Evolutionary conservation across 352 stramenopile genomes (phyloP).

Genomic region (Phytophthora quininea): DNA sequence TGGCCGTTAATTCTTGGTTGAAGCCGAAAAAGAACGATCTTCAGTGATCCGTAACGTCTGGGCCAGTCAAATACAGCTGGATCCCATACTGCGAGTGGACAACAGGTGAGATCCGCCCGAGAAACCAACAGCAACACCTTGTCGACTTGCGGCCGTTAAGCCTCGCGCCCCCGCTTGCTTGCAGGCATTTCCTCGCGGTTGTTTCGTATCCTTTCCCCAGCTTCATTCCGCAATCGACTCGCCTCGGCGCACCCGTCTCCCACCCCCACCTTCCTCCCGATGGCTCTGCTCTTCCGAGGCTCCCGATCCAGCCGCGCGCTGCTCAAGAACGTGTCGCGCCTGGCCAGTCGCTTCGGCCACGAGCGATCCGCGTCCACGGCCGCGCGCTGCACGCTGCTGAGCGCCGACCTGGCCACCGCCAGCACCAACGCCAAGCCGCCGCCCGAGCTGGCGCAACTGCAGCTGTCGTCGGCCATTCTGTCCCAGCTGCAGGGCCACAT

Average conservation of each 20-base stretch:
- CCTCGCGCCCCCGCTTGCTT: background rate
- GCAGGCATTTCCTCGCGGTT: too few species aligned
- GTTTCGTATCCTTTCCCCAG: conserved; percentile 9
- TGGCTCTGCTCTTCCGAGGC: conserved; percentile 41
- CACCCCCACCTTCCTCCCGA: conserved; percentile 5
- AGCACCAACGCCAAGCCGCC: conserved; percentile 43
- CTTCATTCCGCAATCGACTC: conserved; percentile 38
- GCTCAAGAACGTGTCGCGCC: conserved; percentile 28
- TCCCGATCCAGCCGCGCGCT: conserved; percentile 20
- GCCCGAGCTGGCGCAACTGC: conserved; percentile 50
- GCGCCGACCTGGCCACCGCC: conserved; percentile 34
- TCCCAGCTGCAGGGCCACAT: conserved; percentile 49
- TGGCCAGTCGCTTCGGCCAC: conserved; percentile 68
- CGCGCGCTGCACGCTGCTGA: conserved; percentile 34
- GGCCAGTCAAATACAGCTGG: background rate
- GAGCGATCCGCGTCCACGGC: conserved; percentile 49
- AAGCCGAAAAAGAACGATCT: background rate
- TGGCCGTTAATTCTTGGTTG: too few species aligned
- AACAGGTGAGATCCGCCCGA: background rate
- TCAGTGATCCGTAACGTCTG: background rate
- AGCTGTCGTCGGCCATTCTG: conserved; percentile 60
- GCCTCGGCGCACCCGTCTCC: conserved; percentile 18
- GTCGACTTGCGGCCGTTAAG: conserved; percentile 6
- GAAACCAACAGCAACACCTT: background rate
- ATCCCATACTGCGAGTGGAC: background rate